Base-by-base conservation (phyloP, 768 basidiomycete species). In the Mrakia hoshinonis region DNA sequence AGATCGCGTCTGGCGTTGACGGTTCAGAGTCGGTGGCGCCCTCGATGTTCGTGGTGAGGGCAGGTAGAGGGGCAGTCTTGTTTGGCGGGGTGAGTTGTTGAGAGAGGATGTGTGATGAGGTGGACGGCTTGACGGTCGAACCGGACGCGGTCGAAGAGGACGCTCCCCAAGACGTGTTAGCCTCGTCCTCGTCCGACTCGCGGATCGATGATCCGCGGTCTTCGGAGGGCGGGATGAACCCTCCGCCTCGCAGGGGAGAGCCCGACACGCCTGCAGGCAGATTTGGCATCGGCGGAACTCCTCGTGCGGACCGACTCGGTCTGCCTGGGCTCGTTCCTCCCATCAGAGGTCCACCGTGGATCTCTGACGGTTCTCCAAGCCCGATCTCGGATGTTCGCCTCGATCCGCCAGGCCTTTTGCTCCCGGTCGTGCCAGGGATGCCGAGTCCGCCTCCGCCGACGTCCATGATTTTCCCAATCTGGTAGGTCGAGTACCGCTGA, bases 401-500 rank as follows among this genome's bases (percentile, higher is more conserved):
- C 34, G 46, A 65, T 68, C 67, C 38, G 36, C 9, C 61, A 4
- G 48, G 26, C 49, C 39, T 47, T 12, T 61, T 31, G 9, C 39
- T 51, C 18, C 61, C 62, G 26, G 60, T 52, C 48, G 49, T 43
- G 4, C 24, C 69, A 15, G 63, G 63, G 58, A 61, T 61, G 5
- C 67, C 67, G 9, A 68, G 47, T 11, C 67, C 67, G 26, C 67
- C 67, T 34, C 67, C 67, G 15, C 64, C 46, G 12, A 36, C 55
- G 49, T 69, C 72, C 67, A 67, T 49, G 61, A 98, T 94, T 81
- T 94, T 94, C 60, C 89, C 87, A 76, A 97, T 89, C 74, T 93
- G 91, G 78, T 95, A 98, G 1, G 88, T 87, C 52, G 93, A 96
- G 81, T 93, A 98, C 0, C 96, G 89, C 78, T 97, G 97, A 26